These are phyloP conservation scores for Irpex lacteus DNA, from an alignment of 1,284 basidiomycete species.

Conservation along the genomic window DNA sequence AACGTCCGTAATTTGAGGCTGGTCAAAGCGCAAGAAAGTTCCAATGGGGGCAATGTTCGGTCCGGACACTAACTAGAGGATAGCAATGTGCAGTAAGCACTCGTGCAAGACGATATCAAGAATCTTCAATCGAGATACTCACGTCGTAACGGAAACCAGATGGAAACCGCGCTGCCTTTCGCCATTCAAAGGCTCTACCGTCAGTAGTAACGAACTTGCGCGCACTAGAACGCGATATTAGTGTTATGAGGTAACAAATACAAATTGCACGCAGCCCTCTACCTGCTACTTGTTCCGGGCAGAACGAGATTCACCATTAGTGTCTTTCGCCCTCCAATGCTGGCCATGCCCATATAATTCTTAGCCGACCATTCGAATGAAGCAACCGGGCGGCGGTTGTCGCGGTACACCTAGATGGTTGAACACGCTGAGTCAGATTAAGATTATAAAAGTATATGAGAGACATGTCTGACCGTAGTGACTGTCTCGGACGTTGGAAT, in stretches of 20 bases:
- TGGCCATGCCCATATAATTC: constrained; percentile 54
- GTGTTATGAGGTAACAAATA: background rate
- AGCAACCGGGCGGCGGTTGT: constrained; percentile 53
- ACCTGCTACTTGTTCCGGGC: constrained; percentile 50
- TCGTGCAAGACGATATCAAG: background rate
- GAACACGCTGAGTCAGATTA: background rate
- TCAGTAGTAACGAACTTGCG: constrained; percentile 56
- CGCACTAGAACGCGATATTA: constrained; percentile 36
- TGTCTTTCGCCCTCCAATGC: constrained; percentile 49
- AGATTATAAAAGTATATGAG: background rate
- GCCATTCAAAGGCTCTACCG: constrained; percentile 60
- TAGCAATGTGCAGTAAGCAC: background rate
- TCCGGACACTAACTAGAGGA: constrained; percentile 42
- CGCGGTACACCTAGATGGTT: constrained; percentile 32
- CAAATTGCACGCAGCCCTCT: constrained; percentile 16
- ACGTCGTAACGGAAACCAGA: constrained; percentile 24
- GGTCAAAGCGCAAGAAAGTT: constrained; percentile 50
- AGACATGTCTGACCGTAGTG: constrained; percentile 46
- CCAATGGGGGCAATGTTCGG: constrained; percentile 50
- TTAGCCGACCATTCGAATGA: constrained; percentile 58
- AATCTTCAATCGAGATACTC: background rate
- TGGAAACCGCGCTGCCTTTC: constrained; percentile 33
- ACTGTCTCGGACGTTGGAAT: constrained; percentile 29
- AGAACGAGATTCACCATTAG: constrained; percentile 64
- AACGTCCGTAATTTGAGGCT: constrained; percentile 45